phyloP scores from a whole-genome alignment of 192 early-diverging fungal species.

The Linnemannia schmuckeri region DNA sequence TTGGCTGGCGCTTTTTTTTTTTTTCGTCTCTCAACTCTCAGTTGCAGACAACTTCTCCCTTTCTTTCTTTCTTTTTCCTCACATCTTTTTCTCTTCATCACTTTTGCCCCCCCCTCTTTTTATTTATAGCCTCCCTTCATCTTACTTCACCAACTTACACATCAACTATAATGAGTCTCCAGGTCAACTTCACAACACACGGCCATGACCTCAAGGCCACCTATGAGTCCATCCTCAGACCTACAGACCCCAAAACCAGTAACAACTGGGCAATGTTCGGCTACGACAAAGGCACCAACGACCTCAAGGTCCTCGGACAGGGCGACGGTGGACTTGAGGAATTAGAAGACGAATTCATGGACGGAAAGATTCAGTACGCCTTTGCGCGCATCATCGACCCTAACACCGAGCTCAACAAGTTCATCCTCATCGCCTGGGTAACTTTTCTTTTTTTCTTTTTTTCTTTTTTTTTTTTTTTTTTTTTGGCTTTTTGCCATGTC shows the following conservation, averaged over 20 bases:
- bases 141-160: neutral
- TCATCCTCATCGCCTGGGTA: constrained; percentile 93
- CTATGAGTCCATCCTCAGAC: constrained; percentile 71
- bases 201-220: constrained; percentile 69
- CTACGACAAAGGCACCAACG: constrained; percentile 77
- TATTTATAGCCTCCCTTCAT: neutral
- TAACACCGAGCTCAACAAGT: constrained; percentile 87
- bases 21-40: neutral
- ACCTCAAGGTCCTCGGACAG: constrained; percentile 68
- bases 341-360: constrained; percentile 88
- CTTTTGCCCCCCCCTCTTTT: neutral
- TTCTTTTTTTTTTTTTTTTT: neutral
- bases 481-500: neutral
- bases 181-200: constrained; percentile 75
- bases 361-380: constrained; percentile 89
- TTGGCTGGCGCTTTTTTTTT: neutral
- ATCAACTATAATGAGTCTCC: constrained; percentile 62
- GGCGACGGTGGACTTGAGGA: constrained; percentile 85
- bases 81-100: neutral
- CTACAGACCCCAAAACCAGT: constrained; percentile 40
- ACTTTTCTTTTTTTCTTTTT: constrained; percentile 10
- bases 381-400: constrained; percentile 87
- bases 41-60: too few species aligned
- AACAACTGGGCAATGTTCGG: constrained; percentile 79
- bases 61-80: neutral